Percentiles rank a stretch among this genome's conserved stretches.
Evolutionary conservation across 2,329 filamentous ascomycete species (phyloP).

Genomic region (Curvularia eragrostidis): DNA sequence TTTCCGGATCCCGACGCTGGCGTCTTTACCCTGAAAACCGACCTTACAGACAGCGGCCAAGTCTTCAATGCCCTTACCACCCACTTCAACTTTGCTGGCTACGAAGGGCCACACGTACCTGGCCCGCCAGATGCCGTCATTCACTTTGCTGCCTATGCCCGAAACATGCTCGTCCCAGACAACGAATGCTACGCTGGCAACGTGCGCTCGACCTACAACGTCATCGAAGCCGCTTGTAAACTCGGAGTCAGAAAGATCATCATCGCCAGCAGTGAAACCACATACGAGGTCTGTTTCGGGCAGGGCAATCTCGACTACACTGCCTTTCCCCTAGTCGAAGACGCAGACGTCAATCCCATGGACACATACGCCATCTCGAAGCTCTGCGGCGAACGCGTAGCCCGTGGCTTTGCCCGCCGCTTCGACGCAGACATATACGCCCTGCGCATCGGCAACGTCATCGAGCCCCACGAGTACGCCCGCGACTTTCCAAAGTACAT

Average conservation of each 20-base stretch:
- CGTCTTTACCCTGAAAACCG: conserved; percentile 63
- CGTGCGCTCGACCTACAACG: conserved; percentile 64
- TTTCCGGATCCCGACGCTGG: conserved; percentile 52
- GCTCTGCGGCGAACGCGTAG: conserved; percentile 64
- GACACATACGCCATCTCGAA: conserved; percentile 69
- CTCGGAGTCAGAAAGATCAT: conserved; percentile 68
- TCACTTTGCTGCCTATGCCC: conserved; percentile 65
- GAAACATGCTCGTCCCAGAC: conserved; percentile 68
- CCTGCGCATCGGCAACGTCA: conserved; percentile 66
- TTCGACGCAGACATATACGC: conserved; percentile 66
- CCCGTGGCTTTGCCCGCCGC: conserved; percentile 62
- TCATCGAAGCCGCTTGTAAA: conserved; percentile 68
- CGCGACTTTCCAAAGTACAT: conserved; percentile 61
- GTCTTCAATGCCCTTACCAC: conserved; percentile 62
- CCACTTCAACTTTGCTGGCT: conserved; percentile 62
- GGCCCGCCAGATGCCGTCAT: conserved; percentile 65
- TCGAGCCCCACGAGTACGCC: conserved; percentile 67
- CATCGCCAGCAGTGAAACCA: conserved; percentile 65
- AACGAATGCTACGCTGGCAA: conserved; percentile 66
- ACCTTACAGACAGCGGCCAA: conserved; percentile 63
- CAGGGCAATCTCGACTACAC: conserved; percentile 65
- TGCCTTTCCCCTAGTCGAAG: conserved; percentile 66
- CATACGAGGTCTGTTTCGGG: conserved; percentile 67
- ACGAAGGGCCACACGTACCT: conserved; percentile 53
- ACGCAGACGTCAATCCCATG: conserved; percentile 65